These are phyloP conservation scores for Pseudotsuga menziesii DNA, from an alignment of 75 land plant genomes.

Conservation along the genomic window DNA sequence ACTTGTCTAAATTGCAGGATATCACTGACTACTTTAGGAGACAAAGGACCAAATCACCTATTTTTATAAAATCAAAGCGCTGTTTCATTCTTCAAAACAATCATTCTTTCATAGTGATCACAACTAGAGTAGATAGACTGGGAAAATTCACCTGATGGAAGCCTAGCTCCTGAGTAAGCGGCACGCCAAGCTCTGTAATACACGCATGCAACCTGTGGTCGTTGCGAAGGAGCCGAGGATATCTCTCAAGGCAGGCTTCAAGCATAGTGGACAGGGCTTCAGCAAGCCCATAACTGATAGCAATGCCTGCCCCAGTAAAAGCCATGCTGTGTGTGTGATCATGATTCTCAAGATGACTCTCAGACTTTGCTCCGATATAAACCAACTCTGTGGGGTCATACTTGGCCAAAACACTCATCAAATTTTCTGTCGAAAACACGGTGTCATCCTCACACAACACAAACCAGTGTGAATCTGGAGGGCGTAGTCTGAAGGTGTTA, in stretches of 20 bases:
- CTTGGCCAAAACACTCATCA: slow-evolving; percentile 20
- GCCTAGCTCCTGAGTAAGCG: slow-evolving; percentile 19
- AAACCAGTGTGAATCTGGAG: slow-evolving; percentile 17
- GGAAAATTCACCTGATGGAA: slow-evolving; percentile 20
- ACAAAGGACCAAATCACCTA: too few relatives aligned
- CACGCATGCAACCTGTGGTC: slow-evolving; percentile 31
- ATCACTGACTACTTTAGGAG: too few relatives aligned
- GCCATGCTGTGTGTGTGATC: slow-evolving; percentile 18
- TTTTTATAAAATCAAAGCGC: too few relatives aligned
- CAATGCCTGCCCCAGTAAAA: slow-evolving; percentile 25
- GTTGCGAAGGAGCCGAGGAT: slow-evolving; percentile 17
- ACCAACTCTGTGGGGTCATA: slow-evolving; percentile 14
- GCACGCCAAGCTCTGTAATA: slow-evolving; percentile 27
- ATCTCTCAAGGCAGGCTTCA: slow-evolving; percentile 17
- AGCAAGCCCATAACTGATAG: slow-evolving; percentile 23
- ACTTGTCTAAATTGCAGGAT: too few relatives aligned
- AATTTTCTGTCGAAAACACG: slow-evolving; percentile 15
- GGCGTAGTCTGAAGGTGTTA: slow-evolving; percentile 21
- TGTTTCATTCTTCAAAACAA: too few relatives aligned
- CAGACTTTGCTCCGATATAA: slow-evolving; percentile 19
- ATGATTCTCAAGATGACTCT: slow-evolving; percentile 19
- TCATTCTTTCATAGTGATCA: too few relatives aligned
- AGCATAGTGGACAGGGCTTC: slow-evolving; percentile 19
- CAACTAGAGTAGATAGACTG: too few relatives aligned
- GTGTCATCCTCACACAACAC: slow-evolving; percentile 27